Evolutionary conservation across 208 protist species (phyloP).

Genomic region (Naegleria lovaniensis): DNA sequence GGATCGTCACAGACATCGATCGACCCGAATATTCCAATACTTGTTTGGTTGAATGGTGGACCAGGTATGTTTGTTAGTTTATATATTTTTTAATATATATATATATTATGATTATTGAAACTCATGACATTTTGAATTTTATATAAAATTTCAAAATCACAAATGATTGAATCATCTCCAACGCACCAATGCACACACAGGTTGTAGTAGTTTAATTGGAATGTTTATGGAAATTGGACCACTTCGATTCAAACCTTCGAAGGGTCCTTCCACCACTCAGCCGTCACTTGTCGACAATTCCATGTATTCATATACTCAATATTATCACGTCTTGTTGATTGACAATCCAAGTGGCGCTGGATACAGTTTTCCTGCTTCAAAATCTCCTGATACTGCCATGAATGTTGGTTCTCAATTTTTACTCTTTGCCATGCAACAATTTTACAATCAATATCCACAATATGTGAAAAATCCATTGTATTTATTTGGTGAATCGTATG

Average conservation of each 20-base stretch:
- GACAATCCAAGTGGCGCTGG: conserved; percentile 77
- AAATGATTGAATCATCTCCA: too few relatives aligned
- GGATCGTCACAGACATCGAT: too few relatives aligned
- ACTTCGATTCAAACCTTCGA: conserved; percentile 54
- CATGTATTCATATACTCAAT: conserved; percentile 66
- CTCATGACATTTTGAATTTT: too few relatives aligned
- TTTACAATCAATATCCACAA: conserved; percentile 53
- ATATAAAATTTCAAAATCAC: too few relatives aligned
- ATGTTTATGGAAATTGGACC: conserved; percentile 68
- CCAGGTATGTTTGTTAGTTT: too few relatives aligned
- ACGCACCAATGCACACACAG: too few relatives aligned
- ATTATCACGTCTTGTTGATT: conserved; percentile 74
- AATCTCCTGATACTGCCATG: conserved; percentile 38
- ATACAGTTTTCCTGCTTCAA: conserved; percentile 60
- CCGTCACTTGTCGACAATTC: conserved; percentile 39
- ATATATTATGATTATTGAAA: too few relatives aligned
- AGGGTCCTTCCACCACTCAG: neutral
- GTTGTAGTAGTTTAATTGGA: conserved; percentile 64
- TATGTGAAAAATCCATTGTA: conserved; percentile 57
- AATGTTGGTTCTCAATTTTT: conserved; percentile 34
- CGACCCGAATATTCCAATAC: neutral
- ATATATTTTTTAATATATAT: too few relatives aligned
- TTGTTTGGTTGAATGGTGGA: conserved; percentile 79
- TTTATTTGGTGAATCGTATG: conserved; percentile 71
- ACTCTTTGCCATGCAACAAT: conserved; percentile 49